Base-by-base conservation (phyloP, 257 asterid genomes). In the Nicotiana tabacum region DNA sequence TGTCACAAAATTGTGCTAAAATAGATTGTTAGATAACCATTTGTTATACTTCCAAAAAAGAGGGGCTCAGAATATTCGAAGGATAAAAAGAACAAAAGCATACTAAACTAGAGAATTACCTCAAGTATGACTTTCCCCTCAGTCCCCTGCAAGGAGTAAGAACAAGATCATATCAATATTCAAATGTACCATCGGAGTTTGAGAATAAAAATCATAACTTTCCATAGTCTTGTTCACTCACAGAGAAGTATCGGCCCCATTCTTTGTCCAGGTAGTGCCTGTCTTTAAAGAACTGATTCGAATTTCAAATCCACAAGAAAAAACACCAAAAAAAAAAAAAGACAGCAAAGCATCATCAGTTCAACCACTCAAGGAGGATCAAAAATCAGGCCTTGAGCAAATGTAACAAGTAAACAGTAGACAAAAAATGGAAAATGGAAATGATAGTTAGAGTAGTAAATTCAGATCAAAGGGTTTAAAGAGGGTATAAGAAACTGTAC, bases 251-350 rank as follows among this genome's bases (percentile, higher is more conserved):
- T 87, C 83, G 92, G 27, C 99, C 98, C 98, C 98, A 94, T 91
- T 96, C 99, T 90, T 96, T 96, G 88, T 90, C 97, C 91, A 96
- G 88, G 90, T 96, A 96, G 86, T 94, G 97, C 18, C 99, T 94
- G 85, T 96, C 98, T 91, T 94, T 96, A 88, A 96, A 96, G 87
- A 96, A 96, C 99, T 94, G 90, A 77, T 56, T 51, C 17, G 17
- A 53, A 64, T 66, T 58, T 33, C 27, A 48, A 55, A 51, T 64
- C 12, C 57, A 72, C 21, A 35, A 4, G 6, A 53, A 33, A 51
- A 82, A 72, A 84, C 6, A 55, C 48, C 37, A 30, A 35, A 32
- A 68, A 68, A 37, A 70, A 12, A 18, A 74, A 37, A 53, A 66
- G 67, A 27, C 35, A 68, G 56, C 81, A 68, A 70, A 21, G 13